Evolutionary conservation across 2,329 filamentous ascomycete genomes (phyloP).

Genomic region (Xylariaceae sp.): DNA sequence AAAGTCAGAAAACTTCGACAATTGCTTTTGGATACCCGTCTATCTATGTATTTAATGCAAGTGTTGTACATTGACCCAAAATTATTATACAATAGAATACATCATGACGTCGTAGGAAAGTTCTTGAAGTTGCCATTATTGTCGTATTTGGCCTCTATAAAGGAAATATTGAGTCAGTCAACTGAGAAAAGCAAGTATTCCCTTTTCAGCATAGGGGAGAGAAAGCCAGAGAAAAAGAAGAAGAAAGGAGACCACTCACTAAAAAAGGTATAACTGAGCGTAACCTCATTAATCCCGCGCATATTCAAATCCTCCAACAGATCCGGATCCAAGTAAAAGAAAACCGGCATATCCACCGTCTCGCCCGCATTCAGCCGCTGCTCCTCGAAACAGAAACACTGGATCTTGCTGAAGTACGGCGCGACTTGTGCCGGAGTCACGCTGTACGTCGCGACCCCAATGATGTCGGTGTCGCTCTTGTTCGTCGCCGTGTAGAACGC

Average conservation of each 20-base stretch:
- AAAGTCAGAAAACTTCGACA: no score
- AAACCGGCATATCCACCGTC: slow-evolving; percentile 98
- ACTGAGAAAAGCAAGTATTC: no score
- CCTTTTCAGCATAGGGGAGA: no score
- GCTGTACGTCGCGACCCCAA: slow-evolving; percentile 95
- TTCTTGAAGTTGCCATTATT: slow-evolving; percentile 65
- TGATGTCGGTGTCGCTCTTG: slow-evolving; percentile 84
- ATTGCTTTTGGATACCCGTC: no score
- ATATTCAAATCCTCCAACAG: slow-evolving; percentile 89
- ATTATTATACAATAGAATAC: slow-evolving; percentile 1
- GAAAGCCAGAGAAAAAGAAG: background rate
- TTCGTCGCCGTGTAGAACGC: slow-evolving; percentile 98
- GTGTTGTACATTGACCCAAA: slow-evolving; percentile 9
- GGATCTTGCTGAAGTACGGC: slow-evolving; percentile 98
- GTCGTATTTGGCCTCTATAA: slow-evolving; percentile 75
- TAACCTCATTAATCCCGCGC: slow-evolving; percentile 92
- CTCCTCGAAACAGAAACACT: slow-evolving; percentile 98
- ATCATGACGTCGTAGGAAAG: slow-evolving; percentile 19
- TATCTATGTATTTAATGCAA: slow-evolving; percentile 4
- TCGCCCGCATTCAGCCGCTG: slow-evolving; percentile 92
- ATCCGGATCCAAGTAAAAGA: slow-evolving; percentile 98
- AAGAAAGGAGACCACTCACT: slow-evolving; percentile 58
- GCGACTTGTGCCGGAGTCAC: slow-evolving; percentile 94
- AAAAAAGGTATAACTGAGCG: slow-evolving; percentile 96
- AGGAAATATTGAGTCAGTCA: slow-evolving; percentile 12